Base-by-base conservation (phyloP, 306 rosid species). In the Vigna trinervia region DNA sequence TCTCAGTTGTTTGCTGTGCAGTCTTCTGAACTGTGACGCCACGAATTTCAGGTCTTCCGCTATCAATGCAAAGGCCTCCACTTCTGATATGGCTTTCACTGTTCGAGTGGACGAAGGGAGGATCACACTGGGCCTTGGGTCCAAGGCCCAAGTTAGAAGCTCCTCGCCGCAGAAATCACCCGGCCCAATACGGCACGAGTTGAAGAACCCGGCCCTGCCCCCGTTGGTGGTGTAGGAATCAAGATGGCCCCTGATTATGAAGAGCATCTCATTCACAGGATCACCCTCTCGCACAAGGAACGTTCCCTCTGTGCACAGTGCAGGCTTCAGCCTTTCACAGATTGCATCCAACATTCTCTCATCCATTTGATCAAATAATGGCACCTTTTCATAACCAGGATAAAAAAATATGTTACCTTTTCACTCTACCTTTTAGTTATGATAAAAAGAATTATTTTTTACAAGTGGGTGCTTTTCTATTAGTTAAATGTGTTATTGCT, bases 81-180 rank as follows among this genome's bases (percentile, higher is more conserved):
- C 97, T 83, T 96, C 97, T 0, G 96, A 87, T 19, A 87, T 76
- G 61, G 97, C 93, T 43, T 88, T 88, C 26, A 96, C 96, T 0
- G 99, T 91, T 74, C 99, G 85, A 4, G 97, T 92, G 1, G 99
- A 96, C 1, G 90, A 89, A 8, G 99, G 99, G 12, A 92, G 92
- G 47, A 83, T 82, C 12, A 84, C 88, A 73, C 86, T 81, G 12
- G 97, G 89, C 39, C 96, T 69, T n/a, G 97, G 94, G 77, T 91
- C 97, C 51, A 96, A 77, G 7, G 99, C 99, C 99, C 99, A 96
- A 0, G 99, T 88, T 46, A 96, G 78, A 2, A 92, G 88, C 23
- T 96, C 99, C 85, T 96, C 99, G 0, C 99, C 99, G 38, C 97
- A 96, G 83, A 96, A 96, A 71, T 96, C 99, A 2, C 94, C 94